These are phyloP conservation scores for Yarrowia galli DNA, from an alignment of 1,139 yeast species.

Conservation along the genomic window DNA sequence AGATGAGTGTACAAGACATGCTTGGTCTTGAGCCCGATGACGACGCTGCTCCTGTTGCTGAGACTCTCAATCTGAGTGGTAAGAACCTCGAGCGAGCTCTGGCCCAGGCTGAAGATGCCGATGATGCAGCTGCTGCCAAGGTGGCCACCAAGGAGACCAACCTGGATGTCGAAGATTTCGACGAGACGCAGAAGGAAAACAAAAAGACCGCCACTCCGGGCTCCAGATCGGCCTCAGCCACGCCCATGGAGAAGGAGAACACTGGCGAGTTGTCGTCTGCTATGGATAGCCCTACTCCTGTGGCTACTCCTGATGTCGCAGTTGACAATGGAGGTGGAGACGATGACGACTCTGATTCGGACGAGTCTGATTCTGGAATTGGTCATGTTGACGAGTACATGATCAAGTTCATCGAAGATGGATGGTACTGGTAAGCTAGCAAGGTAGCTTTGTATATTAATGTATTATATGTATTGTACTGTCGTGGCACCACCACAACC, in stretches of 20 bases:
- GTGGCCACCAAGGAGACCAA: conserved; percentile 89
- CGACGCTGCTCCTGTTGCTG: conserved; percentile 49
- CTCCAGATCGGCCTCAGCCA: conserved; percentile 40
- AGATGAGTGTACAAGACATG: conserved; percentile 86
- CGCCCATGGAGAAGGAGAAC: conserved; percentile 41
- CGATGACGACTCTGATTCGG: conserved; percentile 53
- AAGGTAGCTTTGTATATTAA: conserved; percentile 22
- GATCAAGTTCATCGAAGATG: conserved; percentile 88
- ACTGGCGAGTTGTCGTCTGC: conserved; percentile 38
- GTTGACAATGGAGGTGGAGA: conserved; percentile 43
- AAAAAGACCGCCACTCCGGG: conserved; percentile 40
- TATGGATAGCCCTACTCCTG: conserved; percentile 38
- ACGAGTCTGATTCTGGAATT: conserved; percentile 73
- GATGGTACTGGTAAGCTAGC: conserved; percentile 57
- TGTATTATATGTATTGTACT: conserved; percentile 22
- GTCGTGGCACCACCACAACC: too few species aligned
- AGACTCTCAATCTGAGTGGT: conserved; percentile 46
- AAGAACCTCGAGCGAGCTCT: conserved; percentile 70
- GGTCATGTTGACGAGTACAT: conserved; percentile 97
- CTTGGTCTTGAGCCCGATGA: conserved; percentile 67
- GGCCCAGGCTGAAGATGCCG: conserved; percentile 96
- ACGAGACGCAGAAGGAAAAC: conserved; percentile 51
- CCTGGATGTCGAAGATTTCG: conserved; percentile 83
- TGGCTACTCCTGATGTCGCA: conserved; percentile 39
- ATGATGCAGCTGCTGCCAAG: conserved; percentile 91